Evolutionary conservation across 1,284 basidiomycete species (phyloP).

Genomic region (Tilletia indica): DNA sequence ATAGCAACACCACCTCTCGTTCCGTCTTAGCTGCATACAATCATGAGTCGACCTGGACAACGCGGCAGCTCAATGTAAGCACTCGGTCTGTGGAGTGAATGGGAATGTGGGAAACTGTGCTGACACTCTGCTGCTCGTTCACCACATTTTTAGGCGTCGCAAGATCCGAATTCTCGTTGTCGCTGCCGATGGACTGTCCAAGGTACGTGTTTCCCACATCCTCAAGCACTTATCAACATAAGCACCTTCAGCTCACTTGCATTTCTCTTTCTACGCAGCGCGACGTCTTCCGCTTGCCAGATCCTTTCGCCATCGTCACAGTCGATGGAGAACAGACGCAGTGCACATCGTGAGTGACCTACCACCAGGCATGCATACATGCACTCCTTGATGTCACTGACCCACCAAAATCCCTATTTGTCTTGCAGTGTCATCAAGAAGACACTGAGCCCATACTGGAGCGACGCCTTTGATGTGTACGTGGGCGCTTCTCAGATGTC

Average conservation of each 20-base stretch:
- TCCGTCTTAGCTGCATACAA: neutral
- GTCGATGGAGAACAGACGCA: constrained; percentile 92
- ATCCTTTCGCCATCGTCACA: constrained; percentile 90
- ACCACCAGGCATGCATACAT: neutral
- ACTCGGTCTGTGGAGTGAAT: neutral
- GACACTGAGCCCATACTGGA: constrained; percentile 56
- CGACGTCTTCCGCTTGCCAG: constrained; percentile 69
- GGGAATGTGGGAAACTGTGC: no score
- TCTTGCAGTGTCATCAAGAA: constrained; percentile 50
- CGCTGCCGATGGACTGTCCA: constrained; percentile 52
- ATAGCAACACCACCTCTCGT: neutral
- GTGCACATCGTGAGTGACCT: constrained; percentile 64
- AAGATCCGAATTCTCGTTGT: constrained; percentile 55
- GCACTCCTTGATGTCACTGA: neutral
- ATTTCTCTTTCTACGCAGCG: constrained; percentile 25
- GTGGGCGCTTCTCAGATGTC: neutral
- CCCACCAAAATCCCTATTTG: no score
- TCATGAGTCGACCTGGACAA: constrained; percentile 3
- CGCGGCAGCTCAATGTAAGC: constrained; percentile 7
- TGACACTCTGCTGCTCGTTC: no score
- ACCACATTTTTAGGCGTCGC: constrained; percentile 23
- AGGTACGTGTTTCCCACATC: constrained; percentile 18
- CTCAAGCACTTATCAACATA: neutral
- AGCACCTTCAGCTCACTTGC: neutral
- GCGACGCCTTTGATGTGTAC: constrained; percentile 52